These are phyloP conservation scores for Phytophthora citrophthora DNA, from an alignment of 352 stramenopile species.

Conservation along the genomic window DNA sequence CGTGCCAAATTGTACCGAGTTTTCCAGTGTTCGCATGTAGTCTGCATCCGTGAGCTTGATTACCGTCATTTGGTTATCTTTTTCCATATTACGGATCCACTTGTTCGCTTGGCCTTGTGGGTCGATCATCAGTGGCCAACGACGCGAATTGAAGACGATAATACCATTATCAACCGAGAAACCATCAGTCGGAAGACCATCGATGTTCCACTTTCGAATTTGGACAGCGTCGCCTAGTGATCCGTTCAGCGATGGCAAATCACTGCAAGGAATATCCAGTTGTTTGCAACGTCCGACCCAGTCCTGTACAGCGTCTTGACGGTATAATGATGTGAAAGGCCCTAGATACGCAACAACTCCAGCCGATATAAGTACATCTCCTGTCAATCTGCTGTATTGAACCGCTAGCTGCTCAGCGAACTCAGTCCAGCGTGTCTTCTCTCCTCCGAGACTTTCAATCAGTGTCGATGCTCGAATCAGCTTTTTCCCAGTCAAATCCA, in stretches of 20 bases:
- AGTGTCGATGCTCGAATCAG: slow-evolving; percentile 92
- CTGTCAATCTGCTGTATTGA: slow-evolving; percentile 91
- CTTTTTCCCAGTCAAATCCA: slow-evolving; percentile 94
- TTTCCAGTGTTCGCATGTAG: slow-evolving; percentile 94
- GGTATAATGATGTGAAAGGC: slow-evolving; percentile 92
- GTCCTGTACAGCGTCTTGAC: slow-evolving; percentile 75
- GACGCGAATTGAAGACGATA: slow-evolving; percentile 93
- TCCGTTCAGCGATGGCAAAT: slow-evolving; percentile 84
- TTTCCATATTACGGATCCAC: slow-evolving; percentile 96
- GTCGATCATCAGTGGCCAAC: slow-evolving; percentile 96
- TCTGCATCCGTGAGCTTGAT: slow-evolving; percentile 95
- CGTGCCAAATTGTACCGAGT: slow-evolving; percentile 92
- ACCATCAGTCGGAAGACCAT: slow-evolving; percentile 92
- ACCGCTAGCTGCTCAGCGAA: slow-evolving; percentile 82
- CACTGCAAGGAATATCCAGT: slow-evolving; percentile 83
- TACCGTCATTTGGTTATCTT: slow-evolving; percentile 88
- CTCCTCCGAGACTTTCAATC: slow-evolving; percentile 93
- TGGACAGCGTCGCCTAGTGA: slow-evolving; percentile 92
- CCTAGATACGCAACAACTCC: slow-evolving; percentile 94
- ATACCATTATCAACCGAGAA: slow-evolving; percentile 97
- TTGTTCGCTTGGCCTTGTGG: slow-evolving; percentile 95
- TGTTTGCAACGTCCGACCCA: slow-evolving; percentile 84
- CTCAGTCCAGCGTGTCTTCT: slow-evolving; percentile 92
- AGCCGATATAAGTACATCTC: slow-evolving; percentile 92
- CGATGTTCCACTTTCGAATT: slow-evolving; percentile 95